phyloP scores from a whole-genome alignment of 2,329 filamentous ascomycete genomes.

The Xylariaceae sp. region DNA sequence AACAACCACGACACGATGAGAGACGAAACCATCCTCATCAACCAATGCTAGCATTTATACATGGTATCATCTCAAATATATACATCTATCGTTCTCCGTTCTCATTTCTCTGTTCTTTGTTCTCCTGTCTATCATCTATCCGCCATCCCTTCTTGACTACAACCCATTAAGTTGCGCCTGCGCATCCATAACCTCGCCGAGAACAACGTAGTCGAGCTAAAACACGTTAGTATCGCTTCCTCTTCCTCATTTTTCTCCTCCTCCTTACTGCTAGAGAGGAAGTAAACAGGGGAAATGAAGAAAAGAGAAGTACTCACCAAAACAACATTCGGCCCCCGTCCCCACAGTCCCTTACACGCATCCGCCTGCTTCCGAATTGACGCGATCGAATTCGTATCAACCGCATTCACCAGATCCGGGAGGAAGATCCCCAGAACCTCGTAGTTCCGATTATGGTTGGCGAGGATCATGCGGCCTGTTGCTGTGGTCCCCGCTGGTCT shows the following conservation, averaged over 20 bases:
- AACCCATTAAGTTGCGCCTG: slow-evolving; percentile 38
- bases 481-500: slow-evolving; percentile 47
- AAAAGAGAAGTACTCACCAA: slow-evolving; percentile 30
- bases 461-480: slow-evolving; percentile 40
- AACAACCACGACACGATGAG: no score
- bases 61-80: no score
- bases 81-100: no score
- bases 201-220: slow-evolving; percentile 41
- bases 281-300: not conserved
- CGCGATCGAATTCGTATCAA: slow-evolving; percentile 44
- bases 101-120: no score
- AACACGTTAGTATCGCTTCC: slow-evolving; percentile 12
- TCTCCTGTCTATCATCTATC: not conserved
- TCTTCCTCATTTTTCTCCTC: not conserved
- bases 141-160: slow-evolving; percentile 5
- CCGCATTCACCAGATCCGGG: slow-evolving; percentile 30
- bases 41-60: no score
- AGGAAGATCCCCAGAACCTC: slow-evolving; percentile 35
- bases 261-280: no score
- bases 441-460: slow-evolving; percentile 38
- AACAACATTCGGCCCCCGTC: slow-evolving; percentile 35
- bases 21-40: no score
- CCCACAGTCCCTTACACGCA: slow-evolving; percentile 31
- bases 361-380: slow-evolving; percentile 39
- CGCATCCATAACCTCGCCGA: slow-evolving; percentile 37